phyloP scores from a whole-genome alignment of 2,329 filamentous ascomycete species.

The Colletotrichum destructivum region DNA sequence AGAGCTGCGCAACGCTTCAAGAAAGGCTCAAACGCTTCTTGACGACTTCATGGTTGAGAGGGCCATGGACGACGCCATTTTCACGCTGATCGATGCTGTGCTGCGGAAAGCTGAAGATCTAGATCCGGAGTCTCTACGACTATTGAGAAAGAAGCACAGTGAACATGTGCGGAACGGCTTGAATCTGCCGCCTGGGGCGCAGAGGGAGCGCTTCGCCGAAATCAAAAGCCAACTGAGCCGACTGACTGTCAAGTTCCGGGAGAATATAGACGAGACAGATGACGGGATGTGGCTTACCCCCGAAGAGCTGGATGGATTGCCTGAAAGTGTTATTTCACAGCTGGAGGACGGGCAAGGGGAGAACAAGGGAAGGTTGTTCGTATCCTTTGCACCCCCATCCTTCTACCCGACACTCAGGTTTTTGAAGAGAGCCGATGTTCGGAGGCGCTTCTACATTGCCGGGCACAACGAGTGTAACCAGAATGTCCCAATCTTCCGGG shows the following conservation, averaged over 20 bases:
- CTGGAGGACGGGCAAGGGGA: not conserved
- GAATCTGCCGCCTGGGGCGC: not conserved
- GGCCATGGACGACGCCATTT: not conserved
- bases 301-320: conserved; percentile 8
- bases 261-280: conserved; percentile 4
- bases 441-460: conserved; percentile 1
- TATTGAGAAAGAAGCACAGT: conserved; percentile 3
- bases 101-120: conserved; percentile 2
- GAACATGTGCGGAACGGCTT: conserved; percentile 12
- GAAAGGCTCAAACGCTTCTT: not conserved
- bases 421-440: conserved; percentile 7
- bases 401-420: not conserved
- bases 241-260: not conserved
- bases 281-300: conserved; percentile 1
- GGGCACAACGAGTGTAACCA: conserved; percentile 4
- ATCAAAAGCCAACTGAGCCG: conserved; percentile 13
- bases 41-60: conserved; percentile 2
- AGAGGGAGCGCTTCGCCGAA: conserved; percentile 4
- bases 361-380: conserved; percentile 2
- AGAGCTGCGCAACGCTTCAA: conserved; percentile 6
- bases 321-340: not conserved
- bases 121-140: not conserved
- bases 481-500: conserved; percentile 61
- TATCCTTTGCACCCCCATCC: not conserved
- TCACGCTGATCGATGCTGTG: conserved; percentile 2